Conservation (phyloP, 2,329 filamentous ascomycete genomes). For the Pseudohalonectria lignicola region DNA sequence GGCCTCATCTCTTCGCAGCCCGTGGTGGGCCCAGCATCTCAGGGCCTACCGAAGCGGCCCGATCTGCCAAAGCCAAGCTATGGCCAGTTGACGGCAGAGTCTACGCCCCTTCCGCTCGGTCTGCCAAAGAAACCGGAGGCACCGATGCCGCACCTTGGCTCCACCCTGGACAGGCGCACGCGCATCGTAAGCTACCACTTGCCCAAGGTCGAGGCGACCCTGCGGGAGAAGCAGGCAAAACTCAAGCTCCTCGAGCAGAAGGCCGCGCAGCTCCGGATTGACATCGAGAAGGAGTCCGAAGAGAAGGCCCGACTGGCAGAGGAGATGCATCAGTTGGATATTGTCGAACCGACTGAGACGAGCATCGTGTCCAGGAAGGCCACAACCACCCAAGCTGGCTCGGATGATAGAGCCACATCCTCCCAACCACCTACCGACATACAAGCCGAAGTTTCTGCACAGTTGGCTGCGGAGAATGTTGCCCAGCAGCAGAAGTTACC, state of each 20-base stretch:
- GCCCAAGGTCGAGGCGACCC: conserved; percentile 23
- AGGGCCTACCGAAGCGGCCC: conserved; percentile 14
- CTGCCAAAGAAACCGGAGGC: not conserved
- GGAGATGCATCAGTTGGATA: conserved; percentile 21
- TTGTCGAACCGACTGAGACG: not conserved
- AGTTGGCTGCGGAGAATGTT: no score
- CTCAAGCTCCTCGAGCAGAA: conserved; percentile 34
- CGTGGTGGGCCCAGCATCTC: conserved; percentile 10
- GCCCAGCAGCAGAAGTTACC: no score
- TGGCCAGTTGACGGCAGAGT: not conserved
- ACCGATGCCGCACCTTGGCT: conserved; percentile 1
- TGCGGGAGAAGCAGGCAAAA: conserved; percentile 34
- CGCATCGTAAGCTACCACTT: conserved; percentile 26
- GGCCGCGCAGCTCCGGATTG: conserved; percentile 34
- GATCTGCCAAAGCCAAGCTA: conserved; percentile 4
- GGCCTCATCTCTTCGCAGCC: no score
- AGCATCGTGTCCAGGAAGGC: no score
- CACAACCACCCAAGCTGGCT: no score
- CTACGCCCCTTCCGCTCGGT: not conserved
- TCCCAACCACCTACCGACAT: no score
- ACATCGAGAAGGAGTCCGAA: conserved; percentile 24
- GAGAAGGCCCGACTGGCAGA: conserved; percentile 20
- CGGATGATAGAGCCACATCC: no score
- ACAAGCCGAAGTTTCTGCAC: no score
- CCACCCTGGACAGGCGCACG: conserved; percentile 14